phyloP scores from a whole-genome alignment of 2,329 filamentous ascomycete genomes.

The Aspergillus awamori region DNA sequence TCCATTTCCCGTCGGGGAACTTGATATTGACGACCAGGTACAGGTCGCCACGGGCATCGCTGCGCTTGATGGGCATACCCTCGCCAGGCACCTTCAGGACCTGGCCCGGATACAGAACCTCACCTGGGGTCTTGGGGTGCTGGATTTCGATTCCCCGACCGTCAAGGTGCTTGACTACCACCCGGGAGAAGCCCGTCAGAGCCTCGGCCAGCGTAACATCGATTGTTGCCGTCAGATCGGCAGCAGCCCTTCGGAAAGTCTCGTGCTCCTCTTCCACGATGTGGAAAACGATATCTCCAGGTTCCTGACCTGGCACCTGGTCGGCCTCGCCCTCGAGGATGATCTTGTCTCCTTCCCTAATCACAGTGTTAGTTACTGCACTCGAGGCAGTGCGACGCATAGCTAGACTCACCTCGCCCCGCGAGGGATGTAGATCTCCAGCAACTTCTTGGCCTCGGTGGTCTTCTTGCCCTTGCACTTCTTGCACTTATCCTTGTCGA shows the following conservation, averaged over 20 bases:
- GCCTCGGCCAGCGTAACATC: conserved; percentile 82
- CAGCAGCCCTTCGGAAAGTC: conserved; percentile 77
- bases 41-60: conserved; percentile 80
- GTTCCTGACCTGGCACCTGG: conserved; percentile 83
- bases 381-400: no score
- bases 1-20: conserved; percentile 87
- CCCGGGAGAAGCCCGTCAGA: conserved; percentile 83
- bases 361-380: background rate
- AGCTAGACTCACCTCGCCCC: conserved; percentile 63
- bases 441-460: conserved; percentile 83
- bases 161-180: conserved; percentile 89
- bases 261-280: conserved; percentile 81
- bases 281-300: conserved; percentile 91
- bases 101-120: conserved; percentile 80
- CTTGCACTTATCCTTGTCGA: conserved; percentile 97
- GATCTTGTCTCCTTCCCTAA: conserved; percentile 78
- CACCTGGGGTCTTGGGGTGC: conserved; percentile 74
- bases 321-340: conserved; percentile 92
- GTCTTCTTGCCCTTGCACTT: conserved; percentile 96
- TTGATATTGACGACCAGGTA: conserved; percentile 84
- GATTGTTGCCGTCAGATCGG: conserved; percentile 81
- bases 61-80: conserved; percentile 91
- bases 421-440: conserved; percentile 94
- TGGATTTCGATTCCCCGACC: conserved; percentile 84
- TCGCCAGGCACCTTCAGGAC: conserved; percentile 84